Percentiles rank a stretch among this genome's conserved stretches.
Conservation (phyloP, 2,329 filamentous ascomycete genomes). For the Coniochaeta pulveracea region DNA sequence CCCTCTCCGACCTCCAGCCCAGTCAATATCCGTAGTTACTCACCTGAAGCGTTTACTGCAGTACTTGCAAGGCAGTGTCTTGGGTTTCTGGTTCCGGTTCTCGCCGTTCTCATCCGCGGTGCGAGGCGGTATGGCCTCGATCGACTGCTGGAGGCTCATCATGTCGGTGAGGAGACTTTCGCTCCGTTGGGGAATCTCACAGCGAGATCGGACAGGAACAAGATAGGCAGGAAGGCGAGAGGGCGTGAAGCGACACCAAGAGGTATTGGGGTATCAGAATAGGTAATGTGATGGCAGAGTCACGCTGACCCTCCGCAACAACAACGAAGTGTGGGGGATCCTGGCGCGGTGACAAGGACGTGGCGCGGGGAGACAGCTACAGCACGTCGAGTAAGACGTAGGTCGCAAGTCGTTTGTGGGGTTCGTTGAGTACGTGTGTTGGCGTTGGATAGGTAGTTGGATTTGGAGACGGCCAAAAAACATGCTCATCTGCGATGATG, state of each 20-base stretch:
- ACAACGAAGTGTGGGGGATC: constrained; percentile 11
- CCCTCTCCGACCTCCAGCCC: too few relatives aligned
- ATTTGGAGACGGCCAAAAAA: constrained; percentile 12
- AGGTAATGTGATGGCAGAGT: constrained; percentile 10
- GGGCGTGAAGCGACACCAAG: constrained; percentile 6
- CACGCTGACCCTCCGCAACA: constrained; percentile 12
- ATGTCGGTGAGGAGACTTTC: constrained; percentile 1
- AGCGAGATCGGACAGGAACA: not conserved
- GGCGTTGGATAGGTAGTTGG: constrained; percentile 12
- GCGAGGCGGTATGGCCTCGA: constrained; percentile 19
- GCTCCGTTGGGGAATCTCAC: too few relatives aligned
- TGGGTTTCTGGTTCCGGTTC: constrained; percentile 45
- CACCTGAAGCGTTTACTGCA: constrained; percentile 53
- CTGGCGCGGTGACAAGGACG: constrained; percentile 8
- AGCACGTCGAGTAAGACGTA: constrained; percentile 17
- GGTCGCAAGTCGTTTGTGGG: constrained; percentile 15
- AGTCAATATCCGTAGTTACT: constrained; percentile 16
- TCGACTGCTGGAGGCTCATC: constrained; percentile 2
- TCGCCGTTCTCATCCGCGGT: constrained; percentile 41
- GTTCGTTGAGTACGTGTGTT: too few relatives aligned
- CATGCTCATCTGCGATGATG: constrained; percentile 13
- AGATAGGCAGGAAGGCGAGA: constrained; percentile 4
- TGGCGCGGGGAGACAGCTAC: constrained; percentile 4
- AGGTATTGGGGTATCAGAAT: constrained; percentile 14
- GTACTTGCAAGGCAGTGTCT: constrained; percentile 51